Evolutionary conservation across 2,329 filamentous ascomycete species (phyloP), one percentile per base, ranked within the genome.

Genomic region (Penicillium sp.): DNA sequence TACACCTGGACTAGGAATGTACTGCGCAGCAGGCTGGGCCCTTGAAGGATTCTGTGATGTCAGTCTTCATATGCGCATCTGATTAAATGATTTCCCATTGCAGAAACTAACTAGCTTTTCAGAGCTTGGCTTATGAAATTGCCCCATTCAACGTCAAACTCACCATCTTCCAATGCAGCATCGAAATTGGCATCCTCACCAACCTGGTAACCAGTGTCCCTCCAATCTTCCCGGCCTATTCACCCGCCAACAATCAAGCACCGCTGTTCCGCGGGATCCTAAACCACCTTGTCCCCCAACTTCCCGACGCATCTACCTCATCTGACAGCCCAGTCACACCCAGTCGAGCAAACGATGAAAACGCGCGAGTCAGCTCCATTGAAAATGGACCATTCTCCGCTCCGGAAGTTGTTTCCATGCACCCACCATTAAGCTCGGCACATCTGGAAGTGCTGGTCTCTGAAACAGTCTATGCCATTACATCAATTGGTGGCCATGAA

Each of bases 61-160:
- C 68, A 61, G 71, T 56, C 16, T 21, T 10, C 21, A 3, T 19
- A 46, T 33, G 50, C 16, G 19, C 49, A 31, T 21, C 11, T 29
- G 15, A 27, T 16, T 25, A 23, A 21, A 16, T 31, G 7, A 25
- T 9, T 13, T 8, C 7, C 1, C 8, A 1, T 27, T 8, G 16
- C 52, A 57, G 62, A 46, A 68, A 52, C 53, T 49, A 45, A 57
- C n/a, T 15, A 9, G 2, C 27, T 23, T 21, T 19, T 2, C 59
- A 82, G 80, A 86, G 91, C 58, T 82, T 99, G 25, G 92, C 93
- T 1, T 99, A 97, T 75, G 94, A 99, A 76, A 89, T 99, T 62
- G 90, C 93, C 0, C 94, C 94, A 0, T 97, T 97, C 79, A 97
- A 97, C 76, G 87, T 97, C 78, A 96, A 93, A 75, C 85, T 97